Evolutionary conservation across 305 asterid genomes (phyloP).

Genomic region (Vinca major): DNA sequence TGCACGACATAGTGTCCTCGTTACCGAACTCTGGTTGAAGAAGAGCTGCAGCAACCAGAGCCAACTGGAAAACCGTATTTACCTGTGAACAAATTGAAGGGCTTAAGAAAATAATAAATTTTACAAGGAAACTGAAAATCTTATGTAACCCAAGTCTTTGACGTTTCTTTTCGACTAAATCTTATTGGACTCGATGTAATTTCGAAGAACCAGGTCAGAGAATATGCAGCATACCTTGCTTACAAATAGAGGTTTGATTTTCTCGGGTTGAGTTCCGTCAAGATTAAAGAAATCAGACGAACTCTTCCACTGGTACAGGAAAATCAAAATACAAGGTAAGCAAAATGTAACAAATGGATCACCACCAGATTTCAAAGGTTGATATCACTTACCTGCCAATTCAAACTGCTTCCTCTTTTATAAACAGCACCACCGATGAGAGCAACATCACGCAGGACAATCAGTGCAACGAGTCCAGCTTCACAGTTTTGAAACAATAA

Average conservation of each 20-base stretch:
- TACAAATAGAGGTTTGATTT: constrained; percentile 73
- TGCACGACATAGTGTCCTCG: constrained; percentile 52
- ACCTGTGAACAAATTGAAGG: constrained; percentile 32
- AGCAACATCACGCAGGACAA: constrained; percentile 73
- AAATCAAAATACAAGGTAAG: constrained; percentile 12
- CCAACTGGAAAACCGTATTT: constrained; percentile 77
- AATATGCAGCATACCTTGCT: constrained; percentile 62
- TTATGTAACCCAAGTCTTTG: no score
- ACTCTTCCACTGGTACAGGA: constrained; percentile 43
- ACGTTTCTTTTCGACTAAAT: background rate
- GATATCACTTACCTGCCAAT: constrained; percentile 52
- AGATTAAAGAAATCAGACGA: constrained; percentile 77
- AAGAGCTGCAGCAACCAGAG: constrained; percentile 73
- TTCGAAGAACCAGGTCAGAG: background rate
- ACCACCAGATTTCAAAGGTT: background rate
- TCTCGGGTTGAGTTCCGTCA: constrained; percentile 53
- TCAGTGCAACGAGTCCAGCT: constrained; percentile 81
- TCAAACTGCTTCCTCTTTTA: constrained; percentile 62
- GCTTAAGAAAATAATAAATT: background rate
- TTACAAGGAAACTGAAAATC: background rate
- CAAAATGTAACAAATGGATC: constrained; percentile 11
- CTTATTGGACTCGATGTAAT: no score
- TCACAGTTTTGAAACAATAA: constrained; percentile 19
- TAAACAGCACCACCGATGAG: constrained; percentile 83
- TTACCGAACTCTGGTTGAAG: constrained; percentile 84